Evolutionary conservation across 805 yeast species (phyloP), one percentile per base, ranked within the genome.

Genomic region (Nakazawaea laoshanensis): DNA sequence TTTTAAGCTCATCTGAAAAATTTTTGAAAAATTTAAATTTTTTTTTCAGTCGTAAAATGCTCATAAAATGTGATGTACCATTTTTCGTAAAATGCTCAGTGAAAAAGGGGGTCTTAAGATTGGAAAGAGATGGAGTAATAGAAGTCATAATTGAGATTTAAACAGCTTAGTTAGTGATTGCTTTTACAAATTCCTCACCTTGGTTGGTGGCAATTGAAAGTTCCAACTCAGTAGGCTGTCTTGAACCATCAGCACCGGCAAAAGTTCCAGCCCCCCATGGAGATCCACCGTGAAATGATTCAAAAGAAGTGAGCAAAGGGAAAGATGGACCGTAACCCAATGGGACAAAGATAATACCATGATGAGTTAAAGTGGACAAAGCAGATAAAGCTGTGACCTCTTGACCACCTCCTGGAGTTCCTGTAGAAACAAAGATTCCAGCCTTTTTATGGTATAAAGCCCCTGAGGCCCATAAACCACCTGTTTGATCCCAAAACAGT

Each of bases 221-320:
- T 57, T 85, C 95, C 37, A 79, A 59, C 13, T 61, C 67, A 27
- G 76, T 46, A 21, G 86, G 80, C 46, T 63, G 61, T 63, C 94
- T 74, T 6, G 82, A 70, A 32, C 94, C 94, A 50, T 80, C 89
- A 32, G 68, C 63, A 31, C 75, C 83, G 19, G 94, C 87, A 48
- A 68, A 63, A 24, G 83, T 61, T 45, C 94, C 94, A 21, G 94
- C 81, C 53, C 94, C 95, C 86, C 87, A 85, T 29, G 94, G 73
- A 15, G 87, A 71, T 36, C 82, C 83, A 43, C 94, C 94, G 52
- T 80, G 94, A 31, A 74, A 66, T 59, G 81, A 86, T 3, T 66
- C 70, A 27, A 77, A 48, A 56, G 65, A 65, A 27, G 81, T 57
- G 42, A 77, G 48, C 44, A 67, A 66, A 8, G 68, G 66, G 55